Evolutionary conservation across 306 rosid genomes (phyloP).

Genomic region (Cotoneaster glaucophyllus): DNA sequence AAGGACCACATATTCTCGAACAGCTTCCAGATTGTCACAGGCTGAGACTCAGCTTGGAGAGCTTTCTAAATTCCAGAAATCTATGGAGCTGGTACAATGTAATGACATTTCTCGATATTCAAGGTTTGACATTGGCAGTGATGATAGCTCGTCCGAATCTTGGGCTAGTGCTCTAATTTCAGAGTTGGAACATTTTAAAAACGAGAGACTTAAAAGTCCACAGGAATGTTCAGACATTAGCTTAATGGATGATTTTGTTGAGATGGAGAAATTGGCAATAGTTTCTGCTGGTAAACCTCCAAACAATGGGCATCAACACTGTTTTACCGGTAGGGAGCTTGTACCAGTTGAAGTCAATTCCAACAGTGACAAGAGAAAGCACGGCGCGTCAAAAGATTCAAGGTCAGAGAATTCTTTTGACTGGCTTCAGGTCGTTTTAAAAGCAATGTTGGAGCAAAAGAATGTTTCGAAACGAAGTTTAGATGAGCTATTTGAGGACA

Average conservation of each 20-base stretch:
- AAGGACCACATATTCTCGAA: conserved; percentile 36
- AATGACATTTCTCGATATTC: conserved; percentile 35
- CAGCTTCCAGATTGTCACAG: conserved; percentile 55
- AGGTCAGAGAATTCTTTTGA: conserved; percentile 42
- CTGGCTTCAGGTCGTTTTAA: conserved; percentile 76
- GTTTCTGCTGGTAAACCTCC: conserved; percentile 41
- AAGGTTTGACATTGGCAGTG: conserved; percentile 40
- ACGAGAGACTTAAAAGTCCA: conserved; percentile 32
- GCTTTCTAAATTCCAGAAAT: conserved; percentile 37
- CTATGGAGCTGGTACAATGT: conserved; percentile 35
- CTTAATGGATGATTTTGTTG: conserved; percentile 59
- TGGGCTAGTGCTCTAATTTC: conserved; percentile 53
- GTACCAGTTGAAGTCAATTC: conserved; percentile 34
- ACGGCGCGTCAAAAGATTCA: conserved; percentile 12
- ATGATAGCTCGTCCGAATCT: conserved; percentile 60
- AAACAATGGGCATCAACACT: conserved; percentile 19
- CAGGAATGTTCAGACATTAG: conserved; percentile 33
- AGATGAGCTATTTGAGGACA: conserved; percentile 59
- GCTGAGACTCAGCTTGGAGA: conserved; percentile 42
- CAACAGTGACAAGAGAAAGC: conserved; percentile 26
- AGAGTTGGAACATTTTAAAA: conserved; percentile 47
- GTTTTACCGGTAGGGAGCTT: conserved; percentile 38
- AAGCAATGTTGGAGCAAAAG: conserved; percentile 54
- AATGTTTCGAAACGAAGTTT: conserved; percentile 48
- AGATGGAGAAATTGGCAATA: conserved; percentile 72